Evolutionary conservation across 192 early-diverging fungal species (phyloP).

Genomic region (Backusella liffmaniae): DNA sequence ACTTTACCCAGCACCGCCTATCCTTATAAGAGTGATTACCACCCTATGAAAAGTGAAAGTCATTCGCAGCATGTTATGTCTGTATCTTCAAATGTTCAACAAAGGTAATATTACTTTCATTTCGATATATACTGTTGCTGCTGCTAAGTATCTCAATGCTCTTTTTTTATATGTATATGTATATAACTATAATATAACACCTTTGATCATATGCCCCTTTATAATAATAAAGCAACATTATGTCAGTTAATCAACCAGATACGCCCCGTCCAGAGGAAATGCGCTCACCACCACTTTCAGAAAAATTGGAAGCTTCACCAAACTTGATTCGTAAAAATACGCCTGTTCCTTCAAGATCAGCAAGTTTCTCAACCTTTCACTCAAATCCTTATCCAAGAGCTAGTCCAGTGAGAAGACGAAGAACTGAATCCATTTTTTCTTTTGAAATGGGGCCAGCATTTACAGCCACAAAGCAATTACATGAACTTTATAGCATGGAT

Average conservation of each 20-base stretch:
- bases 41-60: not conserved
- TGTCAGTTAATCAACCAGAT: conserved; percentile 26
- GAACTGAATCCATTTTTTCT: conserved; percentile 42
- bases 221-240: conserved; percentile 9
- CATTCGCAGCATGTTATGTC: not conserved
- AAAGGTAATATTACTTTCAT: not conserved
- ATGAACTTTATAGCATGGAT: conserved; percentile 66
- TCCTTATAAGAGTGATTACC: not conserved
- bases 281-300: conserved; percentile 3
- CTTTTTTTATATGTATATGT: not conserved
- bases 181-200: not conserved
- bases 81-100: not conserved
- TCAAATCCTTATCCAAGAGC: conserved; percentile 26
- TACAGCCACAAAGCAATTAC: conserved; percentile 59
- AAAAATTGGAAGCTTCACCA: not conserved
- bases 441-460: conserved; percentile 69
- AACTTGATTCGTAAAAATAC: conserved; percentile 16
- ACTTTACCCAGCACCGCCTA: not conserved
- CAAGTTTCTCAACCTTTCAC: conserved; percentile 25
- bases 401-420: conserved; percentile 32
- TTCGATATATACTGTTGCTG: not conserved
- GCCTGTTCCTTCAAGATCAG: conserved; percentile 12
- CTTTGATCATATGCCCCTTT: not conserved
- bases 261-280: conserved; percentile 31
- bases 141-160: not conserved